Percentiles rank a stretch among this genome's conserved stretches.
phyloP scores from a whole-genome alignment of 2,329 filamentous ascomycete genomes.

The Chrysoporthe cubensis region DNA sequence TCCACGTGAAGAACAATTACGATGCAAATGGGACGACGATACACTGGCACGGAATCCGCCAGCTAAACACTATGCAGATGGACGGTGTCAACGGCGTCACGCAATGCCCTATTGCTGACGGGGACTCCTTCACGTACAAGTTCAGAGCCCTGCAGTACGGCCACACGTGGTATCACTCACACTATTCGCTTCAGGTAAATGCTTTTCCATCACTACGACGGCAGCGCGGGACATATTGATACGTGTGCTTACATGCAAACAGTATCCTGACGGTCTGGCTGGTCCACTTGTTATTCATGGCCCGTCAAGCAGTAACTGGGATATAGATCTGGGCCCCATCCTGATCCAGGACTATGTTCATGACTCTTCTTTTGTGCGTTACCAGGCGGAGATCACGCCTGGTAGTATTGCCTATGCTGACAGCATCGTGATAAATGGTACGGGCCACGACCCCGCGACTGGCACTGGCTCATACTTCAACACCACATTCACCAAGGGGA shows the following conservation, averaged over 20 bases:
- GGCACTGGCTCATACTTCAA: conserved; percentile 28
- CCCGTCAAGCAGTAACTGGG: conserved; percentile 48
- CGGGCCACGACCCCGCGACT: conserved; percentile 27
- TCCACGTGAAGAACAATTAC: conserved; percentile 35
- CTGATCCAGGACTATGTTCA: conserved; percentile 55
- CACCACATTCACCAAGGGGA: conserved; percentile 38
- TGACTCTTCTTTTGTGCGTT: conserved; percentile 31
- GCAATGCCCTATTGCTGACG: conserved; percentile 60
- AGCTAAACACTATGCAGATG: conserved; percentile 37
- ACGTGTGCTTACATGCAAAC: conserved; percentile 31
- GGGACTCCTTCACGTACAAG: conserved; percentile 42
- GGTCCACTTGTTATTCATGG: conserved; percentile 54
- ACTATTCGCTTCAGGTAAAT: conserved; percentile 44
- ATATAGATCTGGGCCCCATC: conserved; percentile 51
- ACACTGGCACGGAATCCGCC: conserved; percentile 43
- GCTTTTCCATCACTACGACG: conserved; percentile 23
- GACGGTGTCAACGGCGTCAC: conserved; percentile 41
- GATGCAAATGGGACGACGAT: conserved; percentile 37
- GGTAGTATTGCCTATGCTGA: conserved; percentile 30
- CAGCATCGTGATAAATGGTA: conserved; percentile 45
- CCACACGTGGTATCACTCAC: conserved; percentile 44
- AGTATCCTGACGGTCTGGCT: conserved; percentile 48
- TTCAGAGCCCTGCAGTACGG: conserved; percentile 43
- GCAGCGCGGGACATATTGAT: conserved; percentile 9
- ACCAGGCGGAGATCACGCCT: conserved; percentile 28